These are phyloP conservation scores for Uronychia binucleata DNA, from an alignment of 73 alveolate genomes.

Conservation along the genomic window DNA sequence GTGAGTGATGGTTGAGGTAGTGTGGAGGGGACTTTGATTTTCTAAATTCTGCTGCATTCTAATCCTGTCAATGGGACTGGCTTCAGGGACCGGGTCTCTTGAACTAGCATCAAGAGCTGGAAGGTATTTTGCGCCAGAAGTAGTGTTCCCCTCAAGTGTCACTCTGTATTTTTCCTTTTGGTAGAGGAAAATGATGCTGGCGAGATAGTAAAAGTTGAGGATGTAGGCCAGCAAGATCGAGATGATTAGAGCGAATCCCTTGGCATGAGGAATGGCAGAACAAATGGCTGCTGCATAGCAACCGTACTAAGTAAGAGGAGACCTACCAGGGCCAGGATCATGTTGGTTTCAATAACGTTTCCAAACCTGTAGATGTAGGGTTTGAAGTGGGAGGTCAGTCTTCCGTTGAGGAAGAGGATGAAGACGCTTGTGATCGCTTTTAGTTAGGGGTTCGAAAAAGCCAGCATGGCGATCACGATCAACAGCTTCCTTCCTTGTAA, in stretches of 20 bases:
- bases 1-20: no score
- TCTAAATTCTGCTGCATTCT: no score
- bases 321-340: not conserved
- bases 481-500: not conserved
- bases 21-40: no score
- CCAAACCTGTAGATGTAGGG: not conserved
- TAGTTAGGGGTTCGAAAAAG: not conserved
- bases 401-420: not conserved
- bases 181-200: not conserved
- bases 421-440: not conserved
- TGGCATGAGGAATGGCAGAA: not conserved
- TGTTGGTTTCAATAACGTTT: not conserved
- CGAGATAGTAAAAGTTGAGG: not conserved
- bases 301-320: not conserved
- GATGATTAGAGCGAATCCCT: not conserved
- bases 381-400: not conserved
- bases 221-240: not conserved
- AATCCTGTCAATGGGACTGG: no score
- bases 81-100: no score
- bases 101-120: no score
- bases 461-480: not conserved
- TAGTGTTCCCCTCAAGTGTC: no score
- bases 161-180: not conserved
- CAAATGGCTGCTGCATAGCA: not conserved
- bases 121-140: no score